Base-by-base conservation (phyloP, 495 filamentous ascomycete species). In the Aspergillus haitiensis region DNA sequence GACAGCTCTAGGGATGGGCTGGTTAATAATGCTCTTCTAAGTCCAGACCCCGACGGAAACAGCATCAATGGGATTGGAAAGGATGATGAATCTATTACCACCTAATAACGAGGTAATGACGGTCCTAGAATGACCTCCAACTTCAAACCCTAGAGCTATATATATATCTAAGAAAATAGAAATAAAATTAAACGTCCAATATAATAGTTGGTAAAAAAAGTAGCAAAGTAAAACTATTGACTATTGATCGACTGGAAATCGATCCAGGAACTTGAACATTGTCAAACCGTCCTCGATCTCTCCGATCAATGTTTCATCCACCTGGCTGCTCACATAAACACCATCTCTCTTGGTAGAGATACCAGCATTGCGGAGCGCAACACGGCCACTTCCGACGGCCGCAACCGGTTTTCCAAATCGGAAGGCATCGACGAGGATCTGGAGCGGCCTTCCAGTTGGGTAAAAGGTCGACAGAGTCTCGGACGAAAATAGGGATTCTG, bases 381-480 rank as follows among this genome's bases (percentile, higher is more conserved):
- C 66, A 39, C 61, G 61, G 0, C 67, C 78, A 44, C 66, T 71
- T 0, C 88, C 88, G 2, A 90, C 57, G 1, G 81, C 86, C 5
- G 72, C 86, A 40, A 93, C 79, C 0, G 89, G 83, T 80, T 92
- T 93, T 6, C 88, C 89, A 72, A 84, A 91, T 1, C 81, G 72
- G 75, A 83, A 92, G 0, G 78, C 87, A 71, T 85, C 81, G n/a
- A 73, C 56, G 21, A 92, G 67, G 44, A 92, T 87, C 74, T 89
- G 82, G 6, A 80, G 58, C 70, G 78, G 89, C 0, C 87, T 77
- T 0, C 84, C 84, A 9, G 80, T 76, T 0, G 89, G 88, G 67
- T 81, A 92, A 21, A 91, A 70, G 0, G 86, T 72, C 2, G 72
- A 78, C 8, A 73, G 77, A 7, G 62, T 60, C 2, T 66, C 67